These are phyloP conservation scores for Drechslerella coelobrocha DNA, from an alignment of 2,329 filamentous ascomycete genomes.

Conservation along the genomic window DNA sequence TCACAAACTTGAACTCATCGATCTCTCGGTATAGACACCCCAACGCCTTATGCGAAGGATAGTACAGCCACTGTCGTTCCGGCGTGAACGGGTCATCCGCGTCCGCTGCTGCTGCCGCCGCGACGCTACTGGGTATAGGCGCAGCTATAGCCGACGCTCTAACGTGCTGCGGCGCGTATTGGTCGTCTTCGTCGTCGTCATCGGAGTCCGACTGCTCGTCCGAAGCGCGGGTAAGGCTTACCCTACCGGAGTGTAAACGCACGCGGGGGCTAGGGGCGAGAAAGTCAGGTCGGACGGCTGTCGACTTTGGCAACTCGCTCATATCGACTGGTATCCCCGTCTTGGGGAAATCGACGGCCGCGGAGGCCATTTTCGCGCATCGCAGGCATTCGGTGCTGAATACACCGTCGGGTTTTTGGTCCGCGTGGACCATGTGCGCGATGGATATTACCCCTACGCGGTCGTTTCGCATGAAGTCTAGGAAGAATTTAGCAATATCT, in stretches of 20 bases:
- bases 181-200: conserved; percentile 60
- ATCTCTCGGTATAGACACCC: conserved; percentile 75
- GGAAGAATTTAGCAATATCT: conserved; percentile 81
- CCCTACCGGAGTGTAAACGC: conserved; percentile 17
- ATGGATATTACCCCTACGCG: conserved; percentile 71
- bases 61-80: conserved; percentile 62
- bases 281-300: conserved; percentile 53
- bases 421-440: conserved; percentile 70
- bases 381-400: conserved; percentile 62
- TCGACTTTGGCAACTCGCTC: conserved; percentile 45
- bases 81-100: conserved; percentile 31
- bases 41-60: conserved; percentile 71
- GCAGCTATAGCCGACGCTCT: no score
- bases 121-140: no score
- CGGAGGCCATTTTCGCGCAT: conserved; percentile 71
- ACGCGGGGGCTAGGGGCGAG: conserved; percentile 53
- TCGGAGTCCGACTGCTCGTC: conserved; percentile 59
- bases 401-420: conserved; percentile 65
- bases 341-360: conserved; percentile 77
- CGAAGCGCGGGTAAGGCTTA: conserved; percentile 54
- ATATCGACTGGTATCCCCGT: conserved; percentile 66
- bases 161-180: conserved; percentile 57
- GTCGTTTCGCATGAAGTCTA: conserved; percentile 76
- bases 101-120: neutral
- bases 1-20: conserved; percentile 72